Base-by-base conservation (phyloP, 2,329 filamentous ascomycete genomes). In the Cladophialophora chaetospira region DNA sequence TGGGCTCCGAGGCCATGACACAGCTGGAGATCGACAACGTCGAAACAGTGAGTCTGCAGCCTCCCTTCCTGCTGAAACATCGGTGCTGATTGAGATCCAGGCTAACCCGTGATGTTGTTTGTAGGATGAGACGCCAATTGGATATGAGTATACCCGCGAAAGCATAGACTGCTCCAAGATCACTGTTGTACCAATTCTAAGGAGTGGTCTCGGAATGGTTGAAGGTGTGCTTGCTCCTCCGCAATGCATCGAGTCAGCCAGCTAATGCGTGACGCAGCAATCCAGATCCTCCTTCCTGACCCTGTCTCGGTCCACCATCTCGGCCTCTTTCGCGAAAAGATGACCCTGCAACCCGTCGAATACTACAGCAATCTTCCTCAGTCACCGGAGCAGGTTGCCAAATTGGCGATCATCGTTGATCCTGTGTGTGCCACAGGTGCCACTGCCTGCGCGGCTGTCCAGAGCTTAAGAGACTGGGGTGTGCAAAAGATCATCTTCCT, bases 281-380 rank as follows among this genome's bases (percentile, higher is more conserved):
- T 96, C 40, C 87, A 93, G 76, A 86, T 86, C 25, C 81, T 97
- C 67, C 89, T 97, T 57, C 92, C 93, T 15, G 71, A 74, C 33
- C 82, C 90, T 11, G 88, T 93, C 28, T 87, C 91, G 5, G 84
- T 97, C 63, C 91, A 97, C 77, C 93, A 97, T 72, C 87, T 97
- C 5, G 93, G 94, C 64, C 87, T 97, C 69, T 97, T 93, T 80
- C 90, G 92, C 69, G 92, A 97, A 72, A 90, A 88, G 58, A 84
- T 85, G 55, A 93, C 89, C 42, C 86, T 97, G 55, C 85, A 91
- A 68, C 91, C 92, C 2, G 92, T 97, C 57, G 92, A 96, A 75
- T 96, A 97, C 82, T 97, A 97, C 82, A 97, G 97, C 80, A 96
- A 96, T 74, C 86, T 97, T 17, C 91, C 91, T 31, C 69, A 46